phyloP scores from a whole-genome alignment of 1,284 basidiomycete genomes.

The Apiotrichum mycotoxinovorans region DNA sequence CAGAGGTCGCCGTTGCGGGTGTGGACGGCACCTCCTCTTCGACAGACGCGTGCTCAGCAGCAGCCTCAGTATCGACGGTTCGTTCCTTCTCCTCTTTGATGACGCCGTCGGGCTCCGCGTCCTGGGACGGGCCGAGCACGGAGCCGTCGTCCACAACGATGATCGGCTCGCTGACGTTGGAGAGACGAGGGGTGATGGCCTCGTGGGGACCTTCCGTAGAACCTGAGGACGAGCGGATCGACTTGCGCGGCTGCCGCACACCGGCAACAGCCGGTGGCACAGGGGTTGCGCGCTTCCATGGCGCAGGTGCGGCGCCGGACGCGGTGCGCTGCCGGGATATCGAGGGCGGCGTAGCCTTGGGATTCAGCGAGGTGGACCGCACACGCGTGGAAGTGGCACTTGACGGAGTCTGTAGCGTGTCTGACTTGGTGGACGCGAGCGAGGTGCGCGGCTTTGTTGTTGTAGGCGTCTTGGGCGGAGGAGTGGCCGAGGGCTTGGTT shows the following conservation, averaged over 20 bases:
- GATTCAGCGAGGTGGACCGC: conserved; percentile 12
- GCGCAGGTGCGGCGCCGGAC: conserved; percentile 7
- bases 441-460: conserved; percentile 4
- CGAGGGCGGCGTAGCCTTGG: conserved; percentile 3
- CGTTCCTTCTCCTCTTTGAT: not conserved
- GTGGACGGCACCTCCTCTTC: not conserved
- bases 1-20: not conserved
- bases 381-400: not conserved
- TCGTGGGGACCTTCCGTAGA: conserved; percentile 34
- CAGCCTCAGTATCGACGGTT: not conserved
- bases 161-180: conserved; percentile 23
- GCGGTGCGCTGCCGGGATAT: conserved; percentile 11
- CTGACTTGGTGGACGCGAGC: not conserved
- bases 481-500: not conserved
- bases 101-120: not conserved
- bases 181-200: conserved; percentile 29
- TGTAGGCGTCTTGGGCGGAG: not conserved
- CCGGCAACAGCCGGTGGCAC: conserved; percentile 17
- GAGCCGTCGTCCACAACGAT: conserved; percentile 31
- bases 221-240: conserved; percentile 28
- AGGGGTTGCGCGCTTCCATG: conserved; percentile 23
- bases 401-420: not conserved
- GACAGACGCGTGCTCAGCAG: not conserved
- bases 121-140: not conserved
- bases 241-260: conserved; percentile 11